phyloP scores from a whole-genome alignment of 257 asterid genomes.

The Ligustrum vulgare region DNA sequence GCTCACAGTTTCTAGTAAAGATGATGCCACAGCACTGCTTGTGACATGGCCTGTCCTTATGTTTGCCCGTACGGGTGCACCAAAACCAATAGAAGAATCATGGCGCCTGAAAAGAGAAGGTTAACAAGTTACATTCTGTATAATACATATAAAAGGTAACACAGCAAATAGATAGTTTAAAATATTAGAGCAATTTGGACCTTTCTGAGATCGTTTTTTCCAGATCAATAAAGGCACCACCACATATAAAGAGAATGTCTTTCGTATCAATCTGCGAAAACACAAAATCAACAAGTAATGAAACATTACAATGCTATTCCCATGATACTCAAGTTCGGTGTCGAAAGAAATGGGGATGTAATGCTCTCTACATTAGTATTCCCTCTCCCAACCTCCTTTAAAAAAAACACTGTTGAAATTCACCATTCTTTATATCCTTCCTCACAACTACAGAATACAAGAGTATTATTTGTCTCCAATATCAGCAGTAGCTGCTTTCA shows the following conservation, averaged over 20 bases:
- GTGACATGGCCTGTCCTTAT: constrained; percentile 81
- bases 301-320: not conserved
- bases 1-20: constrained; percentile 87
- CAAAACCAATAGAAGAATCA: constrained; percentile 97
- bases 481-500: not conserved
- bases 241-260: constrained; percentile 96
- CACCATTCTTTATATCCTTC: not conserved
- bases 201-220: constrained; percentile 98
- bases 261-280: constrained; percentile 85
- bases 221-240: constrained; percentile 97
- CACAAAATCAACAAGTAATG: constrained; percentile 1
- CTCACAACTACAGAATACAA: not conserved
- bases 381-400: not conserved
- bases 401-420: not conserved
- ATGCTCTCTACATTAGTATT: not conserved
- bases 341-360: not conserved
- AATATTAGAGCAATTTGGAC: constrained; percentile 33
- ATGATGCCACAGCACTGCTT: constrained; percentile 82
- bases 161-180: not conserved
- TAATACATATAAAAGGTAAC: constrained; percentile 10
- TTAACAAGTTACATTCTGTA: constrained; percentile 19
- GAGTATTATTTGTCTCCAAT: not conserved
- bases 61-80: constrained; percentile 95
- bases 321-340: not conserved
- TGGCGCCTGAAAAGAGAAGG: constrained; percentile 70